Evolutionary conservation across 768 basidiomycete genomes (phyloP).

Genomic region (Pisolithus marmoratus): DNA sequence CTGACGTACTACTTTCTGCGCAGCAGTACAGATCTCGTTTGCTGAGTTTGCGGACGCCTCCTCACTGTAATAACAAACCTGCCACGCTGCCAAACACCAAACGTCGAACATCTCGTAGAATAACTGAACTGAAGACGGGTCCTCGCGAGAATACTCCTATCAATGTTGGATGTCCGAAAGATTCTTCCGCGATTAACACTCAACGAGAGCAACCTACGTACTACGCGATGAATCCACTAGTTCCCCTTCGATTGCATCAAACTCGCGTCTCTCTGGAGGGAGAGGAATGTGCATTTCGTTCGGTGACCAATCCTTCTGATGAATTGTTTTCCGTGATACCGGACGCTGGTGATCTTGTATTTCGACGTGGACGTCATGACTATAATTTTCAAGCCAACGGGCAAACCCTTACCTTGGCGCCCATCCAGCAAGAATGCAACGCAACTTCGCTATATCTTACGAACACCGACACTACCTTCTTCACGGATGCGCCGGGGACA

Average conservation of each 20-base stretch:
- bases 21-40: too few species aligned
- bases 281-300: conserved; percentile 9
- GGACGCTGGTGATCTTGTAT: conserved; percentile 24
- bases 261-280: conserved; percentile 4
- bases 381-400: conserved; percentile 20
- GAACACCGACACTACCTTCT: conserved; percentile 9
- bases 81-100: background rate
- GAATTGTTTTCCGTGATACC: conserved; percentile 23
- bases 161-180: conserved; percentile 2
- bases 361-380: conserved; percentile 26
- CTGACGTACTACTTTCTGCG: too few species aligned
- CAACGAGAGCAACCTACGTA: conserved; percentile 10
- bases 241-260: background rate
- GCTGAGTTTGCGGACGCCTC: too few species aligned
- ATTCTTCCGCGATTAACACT: conserved; percentile 5
- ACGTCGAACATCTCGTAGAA: conserved; percentile 20
- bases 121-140: conserved; percentile 27
- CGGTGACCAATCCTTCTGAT: conserved; percentile 17
- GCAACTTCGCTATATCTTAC: conserved; percentile 16
- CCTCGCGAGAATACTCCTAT: conserved; percentile 17
- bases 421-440: conserved; percentile 9
- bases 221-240: conserved; percentile 28
- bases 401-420: conserved; percentile 8
- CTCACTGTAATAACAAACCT: too few species aligned
- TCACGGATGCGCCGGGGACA: conserved; percentile 20